Base-by-base conservation (phyloP, 768 basidiomycete genomes). In the Boletus pseudo-olivaceus region DNA sequence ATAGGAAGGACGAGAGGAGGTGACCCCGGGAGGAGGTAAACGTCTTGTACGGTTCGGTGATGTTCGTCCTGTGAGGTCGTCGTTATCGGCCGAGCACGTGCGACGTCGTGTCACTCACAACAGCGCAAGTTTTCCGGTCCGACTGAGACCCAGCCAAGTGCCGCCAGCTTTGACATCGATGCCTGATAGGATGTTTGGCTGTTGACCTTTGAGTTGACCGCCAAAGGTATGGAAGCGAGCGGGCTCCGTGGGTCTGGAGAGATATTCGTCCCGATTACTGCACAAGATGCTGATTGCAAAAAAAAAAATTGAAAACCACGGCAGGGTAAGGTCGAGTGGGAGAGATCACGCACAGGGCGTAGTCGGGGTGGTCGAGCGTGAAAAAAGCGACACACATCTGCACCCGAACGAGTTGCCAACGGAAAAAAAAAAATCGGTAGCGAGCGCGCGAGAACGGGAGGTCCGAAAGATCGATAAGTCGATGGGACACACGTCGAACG, bases 331-430 rank as follows among this genome's bases (percentile, higher is more conserved):
- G 30, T 34, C 27, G 23, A 44, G 55, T 39, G 53, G 50, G 52
- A 45, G 27, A 53, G 46, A 42, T 19, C 30, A 61, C 68, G 73
- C 71, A 91, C 90, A 93, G 78, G 10, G 89, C 83, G 65, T 90
- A 93, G 43, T 85, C 82, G 27, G 84, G 82, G 64, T 88, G 85
- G 47, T 88, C 81, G 4, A 91, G 76, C 50, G 87, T 80, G 83
- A 86, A 92, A 63, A 90, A 78, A 34, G 78, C 87, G 58, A 92
- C 81, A 67, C 90, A 93, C 90, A 92, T 92, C 62, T 56, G 59
- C 23, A 34, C 39, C 15, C 40, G 30, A 43, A 19, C 19, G 10
- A 34, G n/a, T 12, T 23, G 32, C 23, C 23, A 23, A 23, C 23
- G 23, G 4, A 23, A 23, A 23, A 41, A 51, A 15, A 23, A 9